Conservation (phyloP, 2,329 filamentous ascomycete genomes). For the Curvularia verruculosa region DNA sequence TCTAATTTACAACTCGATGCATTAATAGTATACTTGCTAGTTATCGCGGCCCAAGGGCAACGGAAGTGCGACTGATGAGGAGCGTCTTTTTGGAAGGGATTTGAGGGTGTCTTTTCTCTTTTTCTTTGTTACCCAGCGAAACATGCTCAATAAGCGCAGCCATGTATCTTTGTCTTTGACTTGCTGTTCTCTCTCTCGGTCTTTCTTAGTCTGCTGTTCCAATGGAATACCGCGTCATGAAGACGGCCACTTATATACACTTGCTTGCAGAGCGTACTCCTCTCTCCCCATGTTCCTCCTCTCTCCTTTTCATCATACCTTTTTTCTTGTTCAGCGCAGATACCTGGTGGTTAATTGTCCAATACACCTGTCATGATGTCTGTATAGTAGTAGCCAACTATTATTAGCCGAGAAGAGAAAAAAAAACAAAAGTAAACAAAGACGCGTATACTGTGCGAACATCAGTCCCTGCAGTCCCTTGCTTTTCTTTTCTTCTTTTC, state of each 20-base stretch:
- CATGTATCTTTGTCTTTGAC: background rate
- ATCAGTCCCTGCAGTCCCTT: too few species aligned
- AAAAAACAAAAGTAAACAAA: background rate
- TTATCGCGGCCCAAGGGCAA: background rate
- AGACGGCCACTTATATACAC: background rate
- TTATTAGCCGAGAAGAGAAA: background rate
- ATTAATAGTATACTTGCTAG: conserved; percentile 5
- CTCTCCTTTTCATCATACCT: background rate
- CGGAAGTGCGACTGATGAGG: background rate
- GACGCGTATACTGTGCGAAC: background rate
- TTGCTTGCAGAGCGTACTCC: conserved; percentile 12
- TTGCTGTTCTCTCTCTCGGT: background rate
- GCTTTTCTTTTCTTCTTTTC: background rate
- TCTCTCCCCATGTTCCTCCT: conserved; percentile 1
- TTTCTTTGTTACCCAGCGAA: background rate
- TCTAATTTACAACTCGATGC: background rate
- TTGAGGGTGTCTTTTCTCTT: background rate
- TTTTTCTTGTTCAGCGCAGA: background rate
- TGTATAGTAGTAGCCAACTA: background rate
- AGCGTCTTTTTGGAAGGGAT: background rate
- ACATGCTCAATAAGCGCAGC: background rate
- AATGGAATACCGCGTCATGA: conserved; percentile 4
- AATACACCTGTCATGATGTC: background rate
- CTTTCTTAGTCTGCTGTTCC: background rate
- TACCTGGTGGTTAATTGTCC: background rate